Evolutionary conservation across 2,329 filamentous ascomycete species (phyloP).

Genomic region (Pseudovirgaria hyperparasitica): DNA sequence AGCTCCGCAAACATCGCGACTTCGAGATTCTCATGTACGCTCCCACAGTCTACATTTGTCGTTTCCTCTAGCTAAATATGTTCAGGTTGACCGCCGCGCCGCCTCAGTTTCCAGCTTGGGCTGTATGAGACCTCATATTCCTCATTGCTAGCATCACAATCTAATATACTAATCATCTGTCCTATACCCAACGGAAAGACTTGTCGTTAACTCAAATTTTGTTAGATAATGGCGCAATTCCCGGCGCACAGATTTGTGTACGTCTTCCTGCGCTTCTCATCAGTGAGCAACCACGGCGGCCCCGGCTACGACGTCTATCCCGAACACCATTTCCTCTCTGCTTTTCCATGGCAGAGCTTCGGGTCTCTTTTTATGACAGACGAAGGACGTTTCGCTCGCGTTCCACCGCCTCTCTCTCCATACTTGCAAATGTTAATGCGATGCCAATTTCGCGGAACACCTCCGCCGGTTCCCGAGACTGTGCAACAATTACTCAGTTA

Average conservation of each 20-base stretch:
- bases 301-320: slow-evolving; percentile 27
- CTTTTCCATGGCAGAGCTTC: slow-evolving; percentile 26
- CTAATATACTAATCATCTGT: slow-evolving; percentile 5
- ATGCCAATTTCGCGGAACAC: slow-evolving; percentile 17
- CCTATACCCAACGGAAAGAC: slow-evolving; percentile 1
- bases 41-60: slow-evolving; percentile 18
- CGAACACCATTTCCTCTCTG: slow-evolving; percentile 23
- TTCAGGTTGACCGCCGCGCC: slow-evolving; percentile 23
- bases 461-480: slow-evolving; percentile 12
- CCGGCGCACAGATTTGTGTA: slow-evolving; percentile 24
- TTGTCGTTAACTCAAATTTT: slow-evolving; percentile 13
- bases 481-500: slow-evolving; percentile 16
- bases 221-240: slow-evolving; percentile 20
- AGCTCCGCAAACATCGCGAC: slow-evolving; percentile 56
- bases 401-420: neutral
- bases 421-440: slow-evolving; percentile 7
- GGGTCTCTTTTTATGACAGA: slow-evolving; percentile 24
- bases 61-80: neutral
- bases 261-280: slow-evolving; percentile 23
- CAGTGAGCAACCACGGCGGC: no score
- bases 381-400: slow-evolving; percentile 23
- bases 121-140: slow-evolving; percentile 20
- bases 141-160: slow-evolving; percentile 7
- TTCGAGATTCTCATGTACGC: slow-evolving; percentile 75
- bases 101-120: slow-evolving; percentile 26